Evolutionary conservation across 1,139 yeast species (phyloP).

Genomic region (Lodderomyces oxycetoniae): DNA sequence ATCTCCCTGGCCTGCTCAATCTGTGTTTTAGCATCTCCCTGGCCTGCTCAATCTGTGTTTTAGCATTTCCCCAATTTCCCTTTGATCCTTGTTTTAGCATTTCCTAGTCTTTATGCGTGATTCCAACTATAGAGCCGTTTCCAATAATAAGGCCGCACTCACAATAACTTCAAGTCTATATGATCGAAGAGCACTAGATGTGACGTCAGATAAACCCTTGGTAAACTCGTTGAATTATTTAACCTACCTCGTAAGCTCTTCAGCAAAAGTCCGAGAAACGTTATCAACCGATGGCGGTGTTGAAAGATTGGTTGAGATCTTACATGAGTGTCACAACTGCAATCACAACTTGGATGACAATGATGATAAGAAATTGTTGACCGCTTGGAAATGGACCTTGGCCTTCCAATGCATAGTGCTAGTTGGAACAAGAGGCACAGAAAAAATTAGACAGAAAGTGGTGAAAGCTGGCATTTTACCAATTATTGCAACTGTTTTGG

Average conservation of each 20-base stretch:
- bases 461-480: constrained; percentile 92
- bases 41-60: no score
- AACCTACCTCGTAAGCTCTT: constrained; percentile 79
- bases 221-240: constrained; percentile 88
- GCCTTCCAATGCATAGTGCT: constrained; percentile 89
- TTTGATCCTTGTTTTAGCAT: background rate
- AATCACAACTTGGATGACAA: constrained; percentile 16
- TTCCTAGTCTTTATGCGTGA: constrained; percentile 63
- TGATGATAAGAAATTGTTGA: constrained; percentile 49
- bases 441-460: constrained; percentile 74
- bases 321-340: constrained; percentile 65
- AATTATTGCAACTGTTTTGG: constrained; percentile 84
- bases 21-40: no score
- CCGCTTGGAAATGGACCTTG: constrained; percentile 96
- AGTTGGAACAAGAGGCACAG: constrained; percentile 91
- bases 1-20: no score
- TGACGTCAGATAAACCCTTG: constrained; percentile 82
- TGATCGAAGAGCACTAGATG: constrained; percentile 89
- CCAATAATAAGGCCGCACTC: constrained; percentile 82
- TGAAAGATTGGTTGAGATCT: constrained; percentile 78
- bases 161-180: constrained; percentile 84
- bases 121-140: constrained; percentile 75
- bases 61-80: constrained; percentile 1
- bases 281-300: constrained; percentile 87
- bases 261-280: constrained; percentile 87